Evolutionary conservation across 108 stramenopile species (phyloP), one percentile per base, ranked within the genome.

Genomic region (Cyclotella kingstonii): DNA sequence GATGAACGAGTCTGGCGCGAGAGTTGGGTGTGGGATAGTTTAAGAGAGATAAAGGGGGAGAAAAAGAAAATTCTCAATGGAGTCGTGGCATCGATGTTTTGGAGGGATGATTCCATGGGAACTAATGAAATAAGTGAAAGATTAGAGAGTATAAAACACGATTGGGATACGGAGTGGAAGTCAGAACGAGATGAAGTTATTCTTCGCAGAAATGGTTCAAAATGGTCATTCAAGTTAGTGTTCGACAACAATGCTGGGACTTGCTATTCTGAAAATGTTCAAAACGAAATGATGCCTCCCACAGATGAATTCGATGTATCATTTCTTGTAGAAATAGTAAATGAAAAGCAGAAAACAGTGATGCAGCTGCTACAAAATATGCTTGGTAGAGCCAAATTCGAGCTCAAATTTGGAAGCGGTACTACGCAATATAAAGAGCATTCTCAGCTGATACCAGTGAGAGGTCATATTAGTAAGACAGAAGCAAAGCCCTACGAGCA

Each of bases 1-100:
- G 68, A 69, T 51, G 68, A 69, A 12, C 33, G 68, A 11, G 59
- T 60, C 10, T 69, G 68, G 68, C 49, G 68, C 15, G 68, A 69
- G 14, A 52, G 44, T 44, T 69, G 68, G 68, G 40, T 60, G 21
- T 49, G 49, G 52, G 56, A 40, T 46, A 50, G 51, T 22, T 45
- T 69, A 51, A 25, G 46, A 2, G 46, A 69, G 23, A 44, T 54
- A 3, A 5, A 51, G 26, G 57, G 26, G 7, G 50, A 29, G 29
- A 36, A 19, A 42, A 48, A 22, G 26, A 42, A 44, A 15, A 11
- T 33, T 40, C 27, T 12, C 4, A 5, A 55, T 22, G 50, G 43
- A 29, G 50, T 35, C 27, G 46, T 48, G 14, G 30, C 40, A 27
- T 42, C 47, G 19, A 18, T 51, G 11, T 58, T 59, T 51, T 21